phyloP scores from a whole-genome alignment of 2,329 filamentous ascomycete species.

The Xylogone sp. region DNA sequence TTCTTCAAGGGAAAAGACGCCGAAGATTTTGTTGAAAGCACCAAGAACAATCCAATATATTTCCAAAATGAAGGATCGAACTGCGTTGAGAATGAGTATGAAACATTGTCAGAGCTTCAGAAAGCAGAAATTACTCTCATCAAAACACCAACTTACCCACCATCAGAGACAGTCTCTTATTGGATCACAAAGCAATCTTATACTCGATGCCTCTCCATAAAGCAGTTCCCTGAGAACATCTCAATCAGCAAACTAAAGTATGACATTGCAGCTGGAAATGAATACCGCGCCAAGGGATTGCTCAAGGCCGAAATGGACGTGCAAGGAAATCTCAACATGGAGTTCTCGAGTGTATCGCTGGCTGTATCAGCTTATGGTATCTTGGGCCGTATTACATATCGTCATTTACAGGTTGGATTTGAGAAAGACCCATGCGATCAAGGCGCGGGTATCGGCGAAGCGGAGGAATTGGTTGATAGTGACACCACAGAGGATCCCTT shows the following conservation, averaged over 20 bases:
- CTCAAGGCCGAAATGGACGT: conserved; percentile 19
- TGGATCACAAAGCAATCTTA: conserved; percentile 1
- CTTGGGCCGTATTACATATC: conserved; percentile 10
- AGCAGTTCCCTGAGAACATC: conserved; percentile 6
- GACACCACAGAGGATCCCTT: too few relatives aligned
- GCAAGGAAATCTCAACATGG: conserved; percentile 12
- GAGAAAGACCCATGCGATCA: conserved; percentile 18
- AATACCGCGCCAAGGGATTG: conserved; percentile 7
- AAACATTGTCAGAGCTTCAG: conserved; percentile 1
- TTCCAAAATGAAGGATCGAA: conserved; percentile 6
- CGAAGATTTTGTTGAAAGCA: conserved; percentile 15
- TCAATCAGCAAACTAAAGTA: conserved; percentile 8
- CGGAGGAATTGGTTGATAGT: too few relatives aligned
- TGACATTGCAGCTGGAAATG: conserved; percentile 6
- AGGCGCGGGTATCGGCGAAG: neutral
- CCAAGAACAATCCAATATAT: conserved; percentile 5
- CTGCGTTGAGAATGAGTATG: neutral
- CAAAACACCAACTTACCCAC: conserved; percentile 20
- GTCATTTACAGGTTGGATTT: conserved; percentile 10
- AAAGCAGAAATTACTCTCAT: conserved; percentile 12
- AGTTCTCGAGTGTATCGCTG: conserved; percentile 17
- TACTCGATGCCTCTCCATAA: conserved; percentile 19
- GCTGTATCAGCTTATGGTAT: conserved; percentile 14
- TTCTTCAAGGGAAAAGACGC: conserved; percentile 20
- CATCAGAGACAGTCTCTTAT: neutral